These are phyloP conservation scores for Silene latifolia DNA, from an alignment of 148 eudicot genomes.

Conservation along the genomic window DNA sequence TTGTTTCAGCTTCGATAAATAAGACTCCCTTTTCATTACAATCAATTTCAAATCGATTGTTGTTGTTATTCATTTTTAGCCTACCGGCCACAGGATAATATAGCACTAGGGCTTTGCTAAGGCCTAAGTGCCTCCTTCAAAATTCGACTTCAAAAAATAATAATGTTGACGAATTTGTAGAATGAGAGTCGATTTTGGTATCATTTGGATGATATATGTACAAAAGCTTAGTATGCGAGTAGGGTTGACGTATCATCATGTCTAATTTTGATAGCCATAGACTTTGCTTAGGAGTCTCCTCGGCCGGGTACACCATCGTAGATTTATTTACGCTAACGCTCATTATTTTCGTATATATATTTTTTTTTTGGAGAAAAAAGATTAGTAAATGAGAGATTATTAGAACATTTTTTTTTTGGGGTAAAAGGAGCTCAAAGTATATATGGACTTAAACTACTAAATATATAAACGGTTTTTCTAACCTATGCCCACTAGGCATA, in stretches of 20 bases:
- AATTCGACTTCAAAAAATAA: slow-evolving; percentile 19
- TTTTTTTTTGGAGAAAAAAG: too few relatives aligned
- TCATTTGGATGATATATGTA: not conserved
- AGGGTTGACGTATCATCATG: not conserved
- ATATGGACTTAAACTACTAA: too few relatives aligned
- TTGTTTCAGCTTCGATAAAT: slow-evolving; percentile 27
- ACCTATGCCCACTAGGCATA: too few relatives aligned
- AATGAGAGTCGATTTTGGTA: too few relatives aligned
- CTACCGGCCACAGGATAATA: slow-evolving; percentile 38
- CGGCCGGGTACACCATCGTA: slow-evolving; percentile 15
- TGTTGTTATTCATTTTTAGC: slow-evolving; percentile 19
- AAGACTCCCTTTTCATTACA: slow-evolving; percentile 31
- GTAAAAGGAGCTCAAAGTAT: too few relatives aligned
- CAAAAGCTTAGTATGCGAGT: not conserved
- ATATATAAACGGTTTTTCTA: too few relatives aligned
- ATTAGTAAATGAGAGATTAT: too few relatives aligned
- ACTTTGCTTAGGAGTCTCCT: slow-evolving; percentile 1
- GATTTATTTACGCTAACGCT: not conserved
- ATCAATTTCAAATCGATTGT: slow-evolving; percentile 26
- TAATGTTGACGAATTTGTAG: not conserved
- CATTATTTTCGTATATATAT: too few relatives aligned
- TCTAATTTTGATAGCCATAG: slow-evolving; percentile 13
- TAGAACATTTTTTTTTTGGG: too few relatives aligned
- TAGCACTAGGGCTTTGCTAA: slow-evolving; percentile 27
- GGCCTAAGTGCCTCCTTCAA: slow-evolving; percentile 22